Evolutionary conservation across 1,284 basidiomycete species (phyloP), one percentile per base, ranked within the genome.

Genomic region (Marasmius sp.): DNA sequence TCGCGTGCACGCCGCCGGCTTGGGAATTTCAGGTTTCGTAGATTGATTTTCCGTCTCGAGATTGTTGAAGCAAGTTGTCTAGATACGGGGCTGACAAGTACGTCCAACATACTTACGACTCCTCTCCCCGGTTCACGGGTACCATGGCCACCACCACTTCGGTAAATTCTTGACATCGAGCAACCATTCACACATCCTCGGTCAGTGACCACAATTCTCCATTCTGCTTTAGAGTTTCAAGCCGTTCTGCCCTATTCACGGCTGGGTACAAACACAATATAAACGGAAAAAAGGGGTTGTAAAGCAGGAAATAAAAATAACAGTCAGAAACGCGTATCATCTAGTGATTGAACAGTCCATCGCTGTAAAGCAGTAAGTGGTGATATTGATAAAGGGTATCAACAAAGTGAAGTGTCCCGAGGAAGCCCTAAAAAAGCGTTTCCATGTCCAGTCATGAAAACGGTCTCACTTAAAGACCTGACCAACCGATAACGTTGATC

Each of bases 401-500:
- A 47, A 16, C 16, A n/a, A 20, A 18, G 45, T 47, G 16, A 27
- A 27, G 27, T 27, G 27, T 27, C 45, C 45, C 1, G 20, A n/a
- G 20, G 16, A 47, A 47, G 16, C 6, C 11, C 11, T 3, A n/a
- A 12, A 47, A 8, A 47, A 47, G 45, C 45, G n/a, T 14, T n/a
- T 18, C 9, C 8, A 47, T 20, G 20, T 47, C 45, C 7, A 47
- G 45, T 47, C 45, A 47, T n/a, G 45, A 47, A 47, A n/a, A 47
- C 45, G 45, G 6, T 12, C 20, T n/a, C 16, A n/a, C 8, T 47
- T 11, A 47, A 57, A 67, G 20, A 58, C 62, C 67, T 3, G 61
- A 65, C 79, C 78, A 80, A 16, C 80, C 81, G 57, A 75, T 69
- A 57, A 81, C 77, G 58, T 69, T 75, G 57, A 77, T 67, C 36